These are phyloP conservation scores for Amanita subjunquillea DNA, from an alignment of 768 basidiomycete species.

Conservation along the genomic window DNA sequence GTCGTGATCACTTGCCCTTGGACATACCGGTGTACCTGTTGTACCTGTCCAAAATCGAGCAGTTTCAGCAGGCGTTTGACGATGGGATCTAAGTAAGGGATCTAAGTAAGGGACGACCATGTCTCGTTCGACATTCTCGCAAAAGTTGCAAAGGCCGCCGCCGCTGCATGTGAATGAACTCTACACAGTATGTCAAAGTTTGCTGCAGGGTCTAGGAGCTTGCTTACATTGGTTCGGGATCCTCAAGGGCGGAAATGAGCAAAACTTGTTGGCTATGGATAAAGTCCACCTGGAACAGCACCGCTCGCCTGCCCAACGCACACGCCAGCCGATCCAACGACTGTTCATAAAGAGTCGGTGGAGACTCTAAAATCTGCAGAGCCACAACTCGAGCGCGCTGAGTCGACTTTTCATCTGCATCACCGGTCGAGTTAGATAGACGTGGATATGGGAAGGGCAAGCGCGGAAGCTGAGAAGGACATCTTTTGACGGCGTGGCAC, in stretches of 20 bases:
- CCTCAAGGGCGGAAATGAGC: constrained; percentile 65
- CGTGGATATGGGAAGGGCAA: constrained; percentile 17
- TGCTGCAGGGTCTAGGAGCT: neutral
- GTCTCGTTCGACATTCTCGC: constrained; percentile 71
- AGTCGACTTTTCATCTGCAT: no score
- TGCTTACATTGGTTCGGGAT: constrained; percentile 58
- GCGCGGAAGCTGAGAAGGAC: constrained; percentile 73
- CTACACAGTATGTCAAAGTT: constrained; percentile 22
- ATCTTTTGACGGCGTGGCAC: no score
- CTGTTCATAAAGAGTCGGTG: constrained; percentile 75
- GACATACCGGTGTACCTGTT: constrained; percentile 48
- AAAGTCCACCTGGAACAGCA: constrained; percentile 51
- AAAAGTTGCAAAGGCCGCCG: constrained; percentile 79
- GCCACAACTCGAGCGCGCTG: constrained; percentile 25
- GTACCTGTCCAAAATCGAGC: constrained; percentile 39
- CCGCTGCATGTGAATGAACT: constrained; percentile 77
- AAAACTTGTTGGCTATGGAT: constrained; percentile 73
- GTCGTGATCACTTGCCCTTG: constrained; percentile 87
- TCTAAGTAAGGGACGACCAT: constrained; percentile 52
- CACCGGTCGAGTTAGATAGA: constrained; percentile 12
- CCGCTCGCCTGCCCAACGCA: constrained; percentile 64
- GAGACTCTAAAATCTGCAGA: constrained; percentile 45
- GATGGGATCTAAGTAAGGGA: constrained; percentile 48
- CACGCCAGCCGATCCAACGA: constrained; percentile 73
- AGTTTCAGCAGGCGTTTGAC: constrained; percentile 64